phyloP scores from a whole-genome alignment of 192 early-diverging fungal species.

The Diversispora epigaea region DNA sequence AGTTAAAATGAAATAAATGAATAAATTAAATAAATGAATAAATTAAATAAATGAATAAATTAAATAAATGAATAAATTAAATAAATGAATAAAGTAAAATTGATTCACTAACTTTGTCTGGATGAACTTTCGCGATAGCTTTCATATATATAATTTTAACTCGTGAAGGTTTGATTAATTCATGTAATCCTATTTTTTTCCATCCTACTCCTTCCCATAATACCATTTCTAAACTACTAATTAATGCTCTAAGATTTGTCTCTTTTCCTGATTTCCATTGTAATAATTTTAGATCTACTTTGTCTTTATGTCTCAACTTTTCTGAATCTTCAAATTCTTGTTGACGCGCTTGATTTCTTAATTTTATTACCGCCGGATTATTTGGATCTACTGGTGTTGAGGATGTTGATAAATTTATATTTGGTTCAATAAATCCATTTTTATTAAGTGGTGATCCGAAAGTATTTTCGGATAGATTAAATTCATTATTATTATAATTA shows the following conservation, averaged over 20 bases:
- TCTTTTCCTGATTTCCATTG: conserved; percentile 88
- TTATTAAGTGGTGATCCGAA: conserved; percentile 11
- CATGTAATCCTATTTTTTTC: conserved; percentile 75
- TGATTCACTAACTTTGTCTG: conserved; percentile 75
- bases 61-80: neutral
- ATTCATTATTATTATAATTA: too few relatives aligned
- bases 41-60: neutral
- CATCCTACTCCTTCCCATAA: conserved; percentile 78
- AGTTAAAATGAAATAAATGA: neutral
- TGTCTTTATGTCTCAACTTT: conserved; percentile 72
- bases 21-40: neutral
- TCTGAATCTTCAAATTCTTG: conserved; percentile 76
- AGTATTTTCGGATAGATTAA: neutral
- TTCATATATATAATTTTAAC: conserved; percentile 93
- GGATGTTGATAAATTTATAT: neutral
- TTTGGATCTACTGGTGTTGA: neutral
- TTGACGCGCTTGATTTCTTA: conserved; percentile 69
- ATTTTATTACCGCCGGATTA: conserved; percentile 62
- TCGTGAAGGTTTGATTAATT: conserved; percentile 80
- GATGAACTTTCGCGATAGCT: conserved; percentile 89
- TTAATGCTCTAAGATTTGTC: conserved; percentile 82
- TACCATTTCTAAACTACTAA: conserved; percentile 75
- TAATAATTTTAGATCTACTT: conserved; percentile 71
- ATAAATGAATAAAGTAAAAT: neutral
- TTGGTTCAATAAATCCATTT: conserved; percentile 27